Base-by-base conservation (phyloP, 2,329 filamentous ascomycete species). In the Hypoxylon sp. region DNA sequence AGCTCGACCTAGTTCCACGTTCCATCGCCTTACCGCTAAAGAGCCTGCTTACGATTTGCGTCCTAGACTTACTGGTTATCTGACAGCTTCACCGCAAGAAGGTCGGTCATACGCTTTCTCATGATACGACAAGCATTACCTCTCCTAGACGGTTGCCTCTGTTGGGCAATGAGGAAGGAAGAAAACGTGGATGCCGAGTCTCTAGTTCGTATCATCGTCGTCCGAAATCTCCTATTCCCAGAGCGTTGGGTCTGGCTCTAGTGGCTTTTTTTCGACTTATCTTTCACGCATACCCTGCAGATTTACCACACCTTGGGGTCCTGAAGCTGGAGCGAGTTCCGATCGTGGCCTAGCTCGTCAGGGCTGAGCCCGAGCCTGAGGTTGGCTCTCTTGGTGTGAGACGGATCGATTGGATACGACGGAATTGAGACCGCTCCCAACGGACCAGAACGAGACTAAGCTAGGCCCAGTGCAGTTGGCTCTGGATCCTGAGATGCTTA, bases 311-410 rank as follows among this genome's bases (percentile, higher is more conserved):
- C 42, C 47, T 46, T 21, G 49, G 45, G 55, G 23, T 41, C n/a
- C 23, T 55, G 37, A 40, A 54, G 43, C 43, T 45, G 58, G 60
- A 29, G 10, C 50, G 21, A 48, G 46, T 53, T 24, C 58, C 59
- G 40, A 62, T 56, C 50, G 48, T 38, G 43, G 62, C 37, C 38
- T 62, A 62, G 59, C 37, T 48, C 38, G 21, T 24, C 51, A 62
- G 59, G 62, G 62, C 62, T 64, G 59, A 58, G 47, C 45, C 15
- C 15, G 49, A 57, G 41, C 23, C 49, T 46, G 29, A 49, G 48
- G 55, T 55, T 46, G 21, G 31, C 27, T 46, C 23, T 51, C n/a
- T 48, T 21, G 23, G 33, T 54, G 40, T 38, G 51, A 47, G n/a
- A 37, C 48, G 40, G 45, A 48, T 56, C 50, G 50, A 61, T 61